These are phyloP conservation scores for Eucalyptus urophylla DNA, from an alignment of 345 rosid species.

Conservation along the genomic window DNA sequence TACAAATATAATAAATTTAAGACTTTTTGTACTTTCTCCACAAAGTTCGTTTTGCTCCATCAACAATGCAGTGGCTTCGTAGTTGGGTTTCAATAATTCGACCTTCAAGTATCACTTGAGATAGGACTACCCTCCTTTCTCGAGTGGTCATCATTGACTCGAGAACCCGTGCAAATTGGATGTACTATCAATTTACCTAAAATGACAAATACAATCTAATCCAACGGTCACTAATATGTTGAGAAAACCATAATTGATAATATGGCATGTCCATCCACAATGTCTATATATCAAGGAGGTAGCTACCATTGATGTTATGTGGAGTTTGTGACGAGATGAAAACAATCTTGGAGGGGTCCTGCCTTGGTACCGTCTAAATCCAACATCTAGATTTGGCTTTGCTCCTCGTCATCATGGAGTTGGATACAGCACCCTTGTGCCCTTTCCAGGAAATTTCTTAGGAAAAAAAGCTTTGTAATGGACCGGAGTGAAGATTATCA, in stretches of 20 bases:
- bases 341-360: not conserved
- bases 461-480: not conserved
- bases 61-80: not conserved
- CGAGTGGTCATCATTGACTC: not conserved
- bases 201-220: not conserved
- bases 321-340: not conserved
- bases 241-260: not conserved
- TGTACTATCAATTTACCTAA: not conserved
- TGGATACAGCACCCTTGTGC: not conserved
- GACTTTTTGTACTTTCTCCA: no score
- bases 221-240: not conserved
- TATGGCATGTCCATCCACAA: not conserved
- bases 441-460: not conserved
- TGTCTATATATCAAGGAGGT: not conserved
- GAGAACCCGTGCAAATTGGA: accelerated
- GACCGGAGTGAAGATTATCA: not conserved
- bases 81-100: not conserved
- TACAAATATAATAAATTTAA: no score
- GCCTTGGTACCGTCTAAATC: not conserved
- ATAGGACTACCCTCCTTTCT: not conserved
- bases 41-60: not conserved
- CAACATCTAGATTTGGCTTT: not conserved
- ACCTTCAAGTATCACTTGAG: not conserved
- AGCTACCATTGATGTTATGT: not conserved
- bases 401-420: not conserved